phyloP scores from a whole-genome alignment of 208 protist genomes.

The Trichomonas tenax region DNA sequence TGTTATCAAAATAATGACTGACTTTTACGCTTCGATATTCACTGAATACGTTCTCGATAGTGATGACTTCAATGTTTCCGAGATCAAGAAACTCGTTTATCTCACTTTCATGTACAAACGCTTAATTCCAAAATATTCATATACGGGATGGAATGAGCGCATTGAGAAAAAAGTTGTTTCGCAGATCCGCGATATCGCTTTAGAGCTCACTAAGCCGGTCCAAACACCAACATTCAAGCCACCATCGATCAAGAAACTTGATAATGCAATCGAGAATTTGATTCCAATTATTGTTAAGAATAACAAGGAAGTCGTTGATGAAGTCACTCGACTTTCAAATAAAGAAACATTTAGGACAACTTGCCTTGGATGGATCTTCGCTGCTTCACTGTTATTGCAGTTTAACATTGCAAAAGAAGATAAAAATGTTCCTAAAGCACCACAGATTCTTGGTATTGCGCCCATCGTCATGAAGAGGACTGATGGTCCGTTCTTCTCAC shows the following conservation, averaged over 20 bases:
- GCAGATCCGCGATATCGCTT: neutral
- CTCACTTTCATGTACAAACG: neutral
- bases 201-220: neutral
- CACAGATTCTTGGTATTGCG: neutral
- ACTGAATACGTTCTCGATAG: neutral
- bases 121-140: neutral
- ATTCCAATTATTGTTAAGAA: neutral
- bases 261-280: neutral
- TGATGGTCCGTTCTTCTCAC: neutral
- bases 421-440: neutral
- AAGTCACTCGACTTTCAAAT: neutral
- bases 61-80: neutral
- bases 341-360: neutral
- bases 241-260: neutral
- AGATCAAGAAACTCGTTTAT: neutral
- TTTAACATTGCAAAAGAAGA: neutral
- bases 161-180: neutral
- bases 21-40: neutral
- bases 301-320: neutral
- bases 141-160: neutral
- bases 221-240: neutral
- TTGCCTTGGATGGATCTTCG: neutral
- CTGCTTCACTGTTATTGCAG: neutral
- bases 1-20: neutral
- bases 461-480: neutral